Evolutionary conservation across 2,329 filamentous ascomycete species (phyloP).

Genomic region (Fusarium irregulare): DNA sequence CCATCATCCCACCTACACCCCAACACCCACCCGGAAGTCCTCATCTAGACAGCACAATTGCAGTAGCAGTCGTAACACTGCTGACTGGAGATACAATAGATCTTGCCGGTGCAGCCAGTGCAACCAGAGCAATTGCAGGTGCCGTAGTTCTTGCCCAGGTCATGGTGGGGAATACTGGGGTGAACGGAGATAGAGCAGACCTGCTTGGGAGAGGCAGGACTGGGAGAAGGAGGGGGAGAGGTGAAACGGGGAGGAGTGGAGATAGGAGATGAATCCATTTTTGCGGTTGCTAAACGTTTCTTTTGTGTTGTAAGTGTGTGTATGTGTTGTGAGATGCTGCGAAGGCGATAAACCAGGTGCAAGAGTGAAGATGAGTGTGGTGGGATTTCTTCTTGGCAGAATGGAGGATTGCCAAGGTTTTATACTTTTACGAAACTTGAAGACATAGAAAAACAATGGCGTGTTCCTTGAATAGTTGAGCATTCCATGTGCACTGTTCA

Average conservation of each 20-base stretch:
- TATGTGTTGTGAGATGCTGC: background rate
- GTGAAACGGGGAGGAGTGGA: background rate
- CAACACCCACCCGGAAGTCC: no score
- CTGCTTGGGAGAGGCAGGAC: background rate
- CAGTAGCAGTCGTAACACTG: slow-evolving; percentile 16
- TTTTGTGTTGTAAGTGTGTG: background rate
- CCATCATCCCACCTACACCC: no score
- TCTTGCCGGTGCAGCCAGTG: background rate
- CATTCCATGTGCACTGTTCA: background rate
- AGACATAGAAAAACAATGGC: no score
- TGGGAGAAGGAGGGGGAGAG: accelerated
- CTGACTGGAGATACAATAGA: slow-evolving; percentile 7
- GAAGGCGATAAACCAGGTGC: background rate
- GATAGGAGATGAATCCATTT: background rate
- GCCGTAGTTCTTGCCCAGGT: background rate
- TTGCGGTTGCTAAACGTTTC: background rate
- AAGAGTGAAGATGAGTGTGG: background rate
- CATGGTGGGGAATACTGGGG: background rate
- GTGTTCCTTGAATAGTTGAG: background rate
- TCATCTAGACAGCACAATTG: background rate
- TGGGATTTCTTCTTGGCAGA: background rate
- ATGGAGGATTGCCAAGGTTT: background rate
- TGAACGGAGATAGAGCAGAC: accelerated
- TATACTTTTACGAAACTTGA: background rate
- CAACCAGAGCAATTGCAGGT: background rate